Evolutionary conservation across 192 early-diverging fungal genomes (phyloP).

Genomic region (Coemansia sp.): DNA sequence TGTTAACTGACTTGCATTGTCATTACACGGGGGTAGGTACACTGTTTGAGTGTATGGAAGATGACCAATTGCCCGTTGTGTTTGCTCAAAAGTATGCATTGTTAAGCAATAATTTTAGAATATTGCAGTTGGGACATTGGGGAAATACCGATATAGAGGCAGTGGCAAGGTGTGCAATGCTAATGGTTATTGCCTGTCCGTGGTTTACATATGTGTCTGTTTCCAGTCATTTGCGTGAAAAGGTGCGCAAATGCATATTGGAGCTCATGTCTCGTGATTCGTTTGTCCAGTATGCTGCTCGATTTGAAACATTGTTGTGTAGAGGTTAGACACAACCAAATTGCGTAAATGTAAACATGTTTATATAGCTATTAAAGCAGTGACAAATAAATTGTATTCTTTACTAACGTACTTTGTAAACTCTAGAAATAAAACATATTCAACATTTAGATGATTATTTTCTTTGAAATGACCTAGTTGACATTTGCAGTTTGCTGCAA

Average conservation of each 20-base stretch:
- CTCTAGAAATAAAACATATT: background rate
- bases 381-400: background rate
- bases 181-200: constrained; percentile 24
- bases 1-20: constrained; percentile 5
- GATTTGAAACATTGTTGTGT: background rate
- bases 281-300: background rate
- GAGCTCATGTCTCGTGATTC: background rate
- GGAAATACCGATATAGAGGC: background rate
- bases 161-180: constrained; percentile 11
- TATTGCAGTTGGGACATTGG: constrained; percentile 2
- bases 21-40: background rate
- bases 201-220: constrained; percentile 6
- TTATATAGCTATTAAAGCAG: background rate
- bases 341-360: background rate
- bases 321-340: background rate
- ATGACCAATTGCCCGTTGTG: background rate
- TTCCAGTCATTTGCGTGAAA: background rate
- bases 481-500: too few relatives aligned
- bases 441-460: background rate
- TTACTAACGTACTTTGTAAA: background rate
- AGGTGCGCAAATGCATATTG: background rate
- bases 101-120: constrained; percentile 1
- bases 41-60: background rate
- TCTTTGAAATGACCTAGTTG: background rate
- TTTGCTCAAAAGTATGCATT: background rate